Evolutionary conservation across 352 stramenopile species (phyloP), one percentile per base, ranked within the genome.

Genomic region (Phytophthora quininea): DNA sequence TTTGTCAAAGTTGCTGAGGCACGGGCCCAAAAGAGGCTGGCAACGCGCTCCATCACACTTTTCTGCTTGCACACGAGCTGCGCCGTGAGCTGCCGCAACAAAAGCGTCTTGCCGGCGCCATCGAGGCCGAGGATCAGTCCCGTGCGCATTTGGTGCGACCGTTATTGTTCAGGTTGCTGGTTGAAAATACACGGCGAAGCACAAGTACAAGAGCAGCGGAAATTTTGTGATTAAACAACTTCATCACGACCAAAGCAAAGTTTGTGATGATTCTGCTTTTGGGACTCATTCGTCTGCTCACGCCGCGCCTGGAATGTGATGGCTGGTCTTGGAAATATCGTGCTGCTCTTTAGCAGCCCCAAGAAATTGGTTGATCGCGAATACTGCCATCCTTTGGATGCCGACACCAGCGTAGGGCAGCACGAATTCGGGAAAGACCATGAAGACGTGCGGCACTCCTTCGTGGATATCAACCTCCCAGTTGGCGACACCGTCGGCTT

Each of bases 51-150:
- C 27, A 89, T 32, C 15, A 90, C 53, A 30, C 66, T 74, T 8
- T 74, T 71, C 58, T 81, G 74, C 57, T 71, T 81, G 52, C 71
- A 61, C 50, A 75, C 62, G 31, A 87, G 56, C 46, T 87, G 76
- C 6, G 67, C 64, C 52, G 71, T 68, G 46, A 91, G 76, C 58
- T 89, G 85, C 24, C 82, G 85, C 33, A 91, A 65, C 47, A 93
- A 57, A 53, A 91, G 76, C 54, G 85, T 91, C 76, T 93, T 91
- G 46, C 85, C 85, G 9, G 72, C 73, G 48, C 85, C 85, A 45
- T 93, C 80, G 37, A 93, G 67, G 0, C 85, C 83, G 9, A 93
- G 71, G 40, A 92, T 64, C 37, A 93, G 71, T 0, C 79, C 77
- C 40, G 74, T 80, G 67, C 79, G 80, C 84, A 91, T 93, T 46